Evolutionary conservation across 140 eudicot genomes (phyloP).

Genomic region (Bidens hawaiensis): DNA sequence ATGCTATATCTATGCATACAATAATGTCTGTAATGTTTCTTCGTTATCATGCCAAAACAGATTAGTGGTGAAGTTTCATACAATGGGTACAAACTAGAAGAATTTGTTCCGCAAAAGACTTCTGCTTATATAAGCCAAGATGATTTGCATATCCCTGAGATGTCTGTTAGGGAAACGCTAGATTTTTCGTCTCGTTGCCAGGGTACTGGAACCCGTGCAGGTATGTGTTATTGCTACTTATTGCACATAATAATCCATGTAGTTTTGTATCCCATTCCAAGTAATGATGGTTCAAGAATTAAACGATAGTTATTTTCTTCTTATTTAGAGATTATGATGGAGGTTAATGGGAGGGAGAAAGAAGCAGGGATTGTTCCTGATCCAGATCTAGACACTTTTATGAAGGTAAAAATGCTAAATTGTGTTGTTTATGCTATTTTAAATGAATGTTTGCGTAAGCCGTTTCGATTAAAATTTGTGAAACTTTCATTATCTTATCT

Average conservation of each 20-base stretch:
- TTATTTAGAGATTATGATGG: conserved; percentile 47
- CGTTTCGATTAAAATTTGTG: too few species aligned
- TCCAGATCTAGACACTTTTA: conserved; percentile 60
- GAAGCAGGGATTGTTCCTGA: conserved; percentile 60
- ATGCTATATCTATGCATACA: neutral
- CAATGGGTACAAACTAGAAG: conserved; percentile 52
- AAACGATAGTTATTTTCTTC: neutral
- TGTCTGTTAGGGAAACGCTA: conserved; percentile 77
- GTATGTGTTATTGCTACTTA: too few species aligned
- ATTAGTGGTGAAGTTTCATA: conserved; percentile 48
- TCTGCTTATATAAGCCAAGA: conserved; percentile 58
- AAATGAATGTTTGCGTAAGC: neutral
- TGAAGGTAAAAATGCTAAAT: conserved; percentile 49
- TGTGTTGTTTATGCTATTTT: neutral
- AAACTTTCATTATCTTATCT: too few species aligned
- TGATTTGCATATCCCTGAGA: conserved; percentile 54
- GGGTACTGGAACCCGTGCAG: conserved; percentile 70
- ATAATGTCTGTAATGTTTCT: neutral
- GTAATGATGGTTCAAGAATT: conserved; percentile 12
- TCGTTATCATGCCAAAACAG: conserved; percentile 30
- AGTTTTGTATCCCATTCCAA: neutral
- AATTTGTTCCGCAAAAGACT: conserved; percentile 53
- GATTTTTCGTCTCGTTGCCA: conserved; percentile 72
- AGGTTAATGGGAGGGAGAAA: conserved; percentile 62
- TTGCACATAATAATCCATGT: neutral